These are phyloP conservation scores for Globisporangium yorkense DNA, from an alignment of 352 stramenopile genomes.

Conservation along the genomic window DNA sequence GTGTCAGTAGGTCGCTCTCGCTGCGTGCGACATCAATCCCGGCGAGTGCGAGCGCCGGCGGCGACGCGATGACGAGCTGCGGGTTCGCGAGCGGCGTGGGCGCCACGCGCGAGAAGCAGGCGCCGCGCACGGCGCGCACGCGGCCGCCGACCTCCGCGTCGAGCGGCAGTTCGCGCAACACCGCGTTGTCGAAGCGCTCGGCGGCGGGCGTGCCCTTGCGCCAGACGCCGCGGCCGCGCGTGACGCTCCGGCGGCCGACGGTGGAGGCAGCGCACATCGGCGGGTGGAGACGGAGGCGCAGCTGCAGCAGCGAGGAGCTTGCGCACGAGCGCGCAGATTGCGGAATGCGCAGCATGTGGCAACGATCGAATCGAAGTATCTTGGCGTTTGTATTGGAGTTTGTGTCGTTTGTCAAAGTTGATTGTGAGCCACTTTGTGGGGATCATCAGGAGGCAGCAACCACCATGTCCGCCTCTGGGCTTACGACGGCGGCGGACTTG, in stretches of 20 bases:
- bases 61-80: constrained; percentile 49
- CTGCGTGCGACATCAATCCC: constrained; percentile 37
- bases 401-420: neutral
- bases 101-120: constrained; percentile 58
- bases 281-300: neutral
- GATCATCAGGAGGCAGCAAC: neutral
- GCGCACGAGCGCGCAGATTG: neutral
- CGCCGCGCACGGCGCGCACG: constrained; percentile 43
- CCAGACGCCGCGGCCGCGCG: constrained; percentile 30
- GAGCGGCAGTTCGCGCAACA: constrained; percentile 57
- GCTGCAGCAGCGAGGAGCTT: neutral
- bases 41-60: constrained; percentile 45
- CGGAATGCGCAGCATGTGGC: neutral
- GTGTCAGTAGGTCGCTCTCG: constrained; percentile 1
- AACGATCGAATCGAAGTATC: too few relatives aligned
- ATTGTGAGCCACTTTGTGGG: neutral
- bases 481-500: too few relatives aligned
- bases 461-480: neutral
- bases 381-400: neutral
- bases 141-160: constrained; percentile 45
- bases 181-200: constrained; percentile 49
- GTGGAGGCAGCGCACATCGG: constrained; percentile 1
- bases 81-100: constrained; percentile 56
- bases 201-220: constrained; percentile 23
- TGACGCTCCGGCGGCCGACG: neutral